Conservation (phyloP, 495 filamentous ascomycete genomes). For the Podospora sp. region DNA sequence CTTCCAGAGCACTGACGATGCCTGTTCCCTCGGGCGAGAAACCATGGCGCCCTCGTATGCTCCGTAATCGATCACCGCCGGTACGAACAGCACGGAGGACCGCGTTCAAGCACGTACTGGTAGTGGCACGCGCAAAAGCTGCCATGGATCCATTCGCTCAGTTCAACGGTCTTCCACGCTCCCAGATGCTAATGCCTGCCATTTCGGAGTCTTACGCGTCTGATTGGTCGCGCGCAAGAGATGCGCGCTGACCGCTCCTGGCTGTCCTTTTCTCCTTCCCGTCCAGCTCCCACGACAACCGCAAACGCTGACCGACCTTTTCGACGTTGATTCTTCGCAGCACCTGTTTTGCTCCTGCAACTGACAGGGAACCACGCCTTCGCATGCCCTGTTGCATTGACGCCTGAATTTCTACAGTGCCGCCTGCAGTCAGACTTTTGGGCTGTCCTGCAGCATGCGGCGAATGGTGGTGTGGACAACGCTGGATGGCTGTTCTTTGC, state of each 20-base stretch:
- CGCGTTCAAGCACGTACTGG: not conserved
- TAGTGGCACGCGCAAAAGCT: not conserved
- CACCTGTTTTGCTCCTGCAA: constrained; percentile 12
- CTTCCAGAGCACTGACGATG: not conserved
- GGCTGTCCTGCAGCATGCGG: constrained; percentile 29
- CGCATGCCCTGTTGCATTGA: constrained; percentile 32
- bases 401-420: constrained; percentile 28
- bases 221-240: constrained; percentile 21
- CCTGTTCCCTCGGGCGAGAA: not conserved
- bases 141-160: constrained; percentile 16
- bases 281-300: not conserved
- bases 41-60: not conserved
- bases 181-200: constrained; percentile 6
- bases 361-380: constrained; percentile 17
- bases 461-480: constrained; percentile 11
- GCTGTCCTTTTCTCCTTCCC: not conserved
- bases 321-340: not conserved
- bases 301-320: not conserved
- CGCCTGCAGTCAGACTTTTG: constrained; percentile 23
- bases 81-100: not conserved
- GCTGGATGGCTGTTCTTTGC: constrained; percentile 18
- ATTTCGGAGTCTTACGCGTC: constrained; percentile 3
- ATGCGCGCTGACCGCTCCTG: constrained; percentile 17
- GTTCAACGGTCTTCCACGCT: not conserved
- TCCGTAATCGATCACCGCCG: not conserved